Evolutionary conservation across 1,284 basidiomycete species (phyloP), one percentile per base, ranked within the genome.

Genomic region (Ganoderma lucidum): DNA sequence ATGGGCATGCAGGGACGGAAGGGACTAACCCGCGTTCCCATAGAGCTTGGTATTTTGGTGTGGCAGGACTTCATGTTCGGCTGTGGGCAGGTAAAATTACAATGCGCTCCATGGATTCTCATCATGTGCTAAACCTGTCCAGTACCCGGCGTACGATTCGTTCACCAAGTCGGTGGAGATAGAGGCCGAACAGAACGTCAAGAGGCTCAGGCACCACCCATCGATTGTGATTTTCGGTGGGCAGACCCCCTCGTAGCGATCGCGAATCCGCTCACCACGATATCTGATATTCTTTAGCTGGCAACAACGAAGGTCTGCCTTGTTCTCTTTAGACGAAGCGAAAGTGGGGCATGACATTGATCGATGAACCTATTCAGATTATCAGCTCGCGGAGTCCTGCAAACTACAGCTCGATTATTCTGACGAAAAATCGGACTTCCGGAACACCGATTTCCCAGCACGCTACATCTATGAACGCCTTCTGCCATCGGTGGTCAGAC

Each of bases 61-160:
- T 96, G 94, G 94, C 93, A 95, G 80, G 94, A 96, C 79, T 95
- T 96, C 79, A 90, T 93, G 87, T 96, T 96, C 78, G 93, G 90
- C 17, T 96, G 94, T 77, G 95, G 94, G 0, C 81, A 82, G 75
- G 81, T 81, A 64, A 37, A 15, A 15, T 28, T 19, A 0, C 23
- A n/a, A 48, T 19, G 15, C 37, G 10, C 17, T 37, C 39, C 56
- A 44, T n/a, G 45, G 41, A 19, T 48, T 55, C 23, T 45, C 51
- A 32, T 30, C 48, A 41, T 32, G 64, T 42, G 53, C 45, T 63
- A 12, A 62, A 37, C 35, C 35, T 42, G 61, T 12, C 83, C 80
- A 70, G 82, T 96, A 96, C 76, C 94, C 94, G 0, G 93, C 91
- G 4, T 89, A 95, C 72, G 87, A 92, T 66, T 85, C 88, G 4